Conservation (phyloP, 2,329 filamentous ascomycete genomes). For the Phaeosphaeriaceae sp. region DNA sequence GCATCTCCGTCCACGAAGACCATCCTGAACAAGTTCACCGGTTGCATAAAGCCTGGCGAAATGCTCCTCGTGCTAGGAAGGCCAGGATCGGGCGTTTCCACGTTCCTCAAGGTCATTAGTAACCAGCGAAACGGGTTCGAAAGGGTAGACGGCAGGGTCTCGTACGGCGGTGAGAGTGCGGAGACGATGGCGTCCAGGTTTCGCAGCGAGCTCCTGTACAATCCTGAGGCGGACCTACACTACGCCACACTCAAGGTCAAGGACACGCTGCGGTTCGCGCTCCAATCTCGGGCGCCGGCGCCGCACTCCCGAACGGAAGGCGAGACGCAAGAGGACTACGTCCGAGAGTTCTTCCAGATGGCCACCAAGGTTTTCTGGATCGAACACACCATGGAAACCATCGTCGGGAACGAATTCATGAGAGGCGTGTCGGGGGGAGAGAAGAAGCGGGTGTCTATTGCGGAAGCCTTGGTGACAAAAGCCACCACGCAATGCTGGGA, state of each 20-base stretch:
- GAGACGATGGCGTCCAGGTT: constrained; percentile 63
- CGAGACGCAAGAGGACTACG: constrained; percentile 66
- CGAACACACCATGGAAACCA: constrained; percentile 66
- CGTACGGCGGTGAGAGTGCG: constrained; percentile 62
- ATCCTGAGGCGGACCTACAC: constrained; percentile 78
- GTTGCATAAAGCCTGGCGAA: constrained; percentile 74
- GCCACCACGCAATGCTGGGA: constrained; percentile 63
- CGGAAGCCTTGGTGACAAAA: constrained; percentile 66
- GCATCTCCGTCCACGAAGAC: constrained; percentile 63
- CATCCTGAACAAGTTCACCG: constrained; percentile 70
- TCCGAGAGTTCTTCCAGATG: constrained; percentile 69
- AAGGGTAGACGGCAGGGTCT: constrained; percentile 61
- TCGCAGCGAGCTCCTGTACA: constrained; percentile 72
- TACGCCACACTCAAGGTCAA: constrained; percentile 78
- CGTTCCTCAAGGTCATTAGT: constrained; percentile 71
- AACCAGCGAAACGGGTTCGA: constrained; percentile 69
- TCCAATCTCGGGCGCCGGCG: constrained; percentile 71
- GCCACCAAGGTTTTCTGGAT: constrained; percentile 70
- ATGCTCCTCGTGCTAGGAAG: constrained; percentile 74
- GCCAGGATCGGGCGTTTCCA: constrained; percentile 74
- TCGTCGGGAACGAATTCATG: constrained; percentile 71
- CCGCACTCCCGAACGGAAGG: constrained; percentile 65
- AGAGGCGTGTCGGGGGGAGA: constrained; percentile 74
- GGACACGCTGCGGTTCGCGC: constrained; percentile 75
- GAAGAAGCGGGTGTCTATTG: constrained; percentile 72